Evolutionary conservation across 768 basidiomycete species (phyloP).

Genomic region (Podaxis mareebaensis): DNA sequence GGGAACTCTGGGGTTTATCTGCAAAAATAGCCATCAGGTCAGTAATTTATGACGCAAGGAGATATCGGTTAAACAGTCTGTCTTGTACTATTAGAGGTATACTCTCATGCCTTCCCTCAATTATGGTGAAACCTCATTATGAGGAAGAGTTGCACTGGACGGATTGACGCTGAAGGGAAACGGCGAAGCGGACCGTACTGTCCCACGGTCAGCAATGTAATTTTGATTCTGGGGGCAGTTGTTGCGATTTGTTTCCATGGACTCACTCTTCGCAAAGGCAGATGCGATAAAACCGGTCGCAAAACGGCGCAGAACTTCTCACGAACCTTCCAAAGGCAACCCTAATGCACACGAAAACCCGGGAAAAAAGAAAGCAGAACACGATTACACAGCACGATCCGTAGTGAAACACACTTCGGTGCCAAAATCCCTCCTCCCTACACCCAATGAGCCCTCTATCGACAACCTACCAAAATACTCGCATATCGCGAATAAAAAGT

Average conservation of each 20-base stretch:
- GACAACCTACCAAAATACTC: constrained; percentile 45
- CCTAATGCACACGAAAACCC: background rate
- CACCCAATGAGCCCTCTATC: constrained; percentile 37
- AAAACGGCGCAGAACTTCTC: constrained; percentile 30
- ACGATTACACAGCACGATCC: constrained; percentile 57
- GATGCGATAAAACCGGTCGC: constrained; percentile 53
- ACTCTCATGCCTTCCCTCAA: too few species aligned
- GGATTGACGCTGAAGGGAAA: too few species aligned
- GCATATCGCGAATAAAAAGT: constrained; percentile 74
- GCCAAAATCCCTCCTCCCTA: constrained; percentile 64
- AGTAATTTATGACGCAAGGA: too few species aligned
- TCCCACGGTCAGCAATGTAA: constrained; percentile 3
- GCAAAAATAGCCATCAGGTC: too few species aligned
- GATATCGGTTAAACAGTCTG: too few species aligned
- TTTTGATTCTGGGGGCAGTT: background rate
- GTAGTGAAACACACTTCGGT: constrained; percentile 58
- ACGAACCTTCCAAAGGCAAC: constrained; percentile 27
- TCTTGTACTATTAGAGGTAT: too few species aligned
- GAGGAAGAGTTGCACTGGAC: too few species aligned
- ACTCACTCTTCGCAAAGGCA: constrained; percentile 71
- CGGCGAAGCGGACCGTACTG: background rate
- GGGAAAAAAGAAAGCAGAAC: constrained; percentile 17
- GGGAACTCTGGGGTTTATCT: too few species aligned
- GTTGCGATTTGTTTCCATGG: constrained; percentile 43
- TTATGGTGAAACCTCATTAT: too few species aligned